These are phyloP conservation scores for Yamadazyma blattariae DNA, from an alignment of 1,139 yeast species.

Conservation along the genomic window DNA sequence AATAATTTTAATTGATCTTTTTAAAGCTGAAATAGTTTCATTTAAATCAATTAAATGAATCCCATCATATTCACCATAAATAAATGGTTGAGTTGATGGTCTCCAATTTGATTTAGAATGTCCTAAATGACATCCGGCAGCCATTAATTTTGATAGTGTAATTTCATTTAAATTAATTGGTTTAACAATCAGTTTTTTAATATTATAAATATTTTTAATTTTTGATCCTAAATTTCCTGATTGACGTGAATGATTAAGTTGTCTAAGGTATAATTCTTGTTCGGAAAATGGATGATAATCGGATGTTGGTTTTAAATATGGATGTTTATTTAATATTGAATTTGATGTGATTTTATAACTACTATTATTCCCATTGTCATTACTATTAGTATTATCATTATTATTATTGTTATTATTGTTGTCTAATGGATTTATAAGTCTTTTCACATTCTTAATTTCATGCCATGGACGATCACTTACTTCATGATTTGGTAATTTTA, in stretches of 20 bases:
- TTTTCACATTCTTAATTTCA: conserved; percentile 5
- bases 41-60: conserved; percentile 87
- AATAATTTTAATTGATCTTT: conserved; percentile 76
- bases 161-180: conserved; percentile 60
- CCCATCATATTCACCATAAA: conserved; percentile 86
- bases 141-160: conserved; percentile 67
- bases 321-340: conserved; percentile 25
- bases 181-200: conserved; percentile 59
- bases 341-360: conserved; percentile 33
- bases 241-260: conserved; percentile 49
- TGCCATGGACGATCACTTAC: conserved; percentile 38
- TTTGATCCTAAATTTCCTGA: conserved; percentile 61
- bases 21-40: conserved; percentile 70
- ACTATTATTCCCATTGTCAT: conserved; percentile 11
- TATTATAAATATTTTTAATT: conserved; percentile 62
- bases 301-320: conserved; percentile 42
- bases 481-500: conserved; percentile 34
- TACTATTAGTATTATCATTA: neutral
- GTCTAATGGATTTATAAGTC: conserved; percentile 7
- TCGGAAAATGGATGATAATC: conserved; percentile 55
- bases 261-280: conserved; percentile 77
- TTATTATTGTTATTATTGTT: neutral
- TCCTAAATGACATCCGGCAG: conserved; percentile 95
- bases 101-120: conserved; percentile 81
- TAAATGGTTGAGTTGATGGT: conserved; percentile 82